Conservation (phyloP, 177 flowering plant genomes). For the Tripterygium wilfordii region DNA sequence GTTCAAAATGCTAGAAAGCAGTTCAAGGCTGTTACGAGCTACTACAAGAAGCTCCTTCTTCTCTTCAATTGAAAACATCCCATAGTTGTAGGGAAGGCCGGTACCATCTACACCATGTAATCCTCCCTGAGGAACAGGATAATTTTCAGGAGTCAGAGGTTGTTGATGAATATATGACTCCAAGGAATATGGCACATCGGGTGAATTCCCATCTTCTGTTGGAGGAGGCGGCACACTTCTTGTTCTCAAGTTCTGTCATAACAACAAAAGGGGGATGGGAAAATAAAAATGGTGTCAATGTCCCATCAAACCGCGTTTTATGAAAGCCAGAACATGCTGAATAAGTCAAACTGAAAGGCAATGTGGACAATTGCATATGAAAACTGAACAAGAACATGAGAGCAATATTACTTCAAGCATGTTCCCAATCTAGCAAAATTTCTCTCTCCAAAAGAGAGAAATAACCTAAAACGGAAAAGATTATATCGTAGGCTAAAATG, state of each 20-base stretch:
- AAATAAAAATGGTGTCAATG: not conserved
- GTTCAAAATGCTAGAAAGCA: constrained; percentile 64
- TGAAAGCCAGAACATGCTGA: too few relatives aligned
- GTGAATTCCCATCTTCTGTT: constrained; percentile 23
- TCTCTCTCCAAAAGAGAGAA: too few relatives aligned
- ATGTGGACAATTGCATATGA: too few relatives aligned
- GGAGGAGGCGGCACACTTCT: constrained; percentile 27
- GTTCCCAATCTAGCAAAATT: too few relatives aligned
- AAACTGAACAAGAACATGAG: too few relatives aligned
- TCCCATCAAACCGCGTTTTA: too few relatives aligned
- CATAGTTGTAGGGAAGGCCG: constrained; percentile 21
- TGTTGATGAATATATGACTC: constrained; percentile 43
- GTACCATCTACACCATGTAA: constrained; percentile 17
- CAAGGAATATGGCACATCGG: constrained; percentile 25
- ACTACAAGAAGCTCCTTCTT: constrained; percentile 60
- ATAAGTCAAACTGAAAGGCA: too few relatives aligned
- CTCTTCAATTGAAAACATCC: constrained; percentile 43
- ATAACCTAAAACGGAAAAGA: too few relatives aligned
- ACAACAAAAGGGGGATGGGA: not conserved
- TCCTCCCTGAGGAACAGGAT: constrained; percentile 44
- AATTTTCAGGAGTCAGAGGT: constrained; percentile 40
- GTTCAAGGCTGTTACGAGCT: constrained; percentile 73
- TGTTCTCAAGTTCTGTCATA: constrained; percentile 48
- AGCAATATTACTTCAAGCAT: too few relatives aligned
- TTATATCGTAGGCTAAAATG: too few relatives aligned